phyloP scores from a whole-genome alignment of 2,329 filamentous ascomycete species.

The Colletotrichum shisoi region DNA sequence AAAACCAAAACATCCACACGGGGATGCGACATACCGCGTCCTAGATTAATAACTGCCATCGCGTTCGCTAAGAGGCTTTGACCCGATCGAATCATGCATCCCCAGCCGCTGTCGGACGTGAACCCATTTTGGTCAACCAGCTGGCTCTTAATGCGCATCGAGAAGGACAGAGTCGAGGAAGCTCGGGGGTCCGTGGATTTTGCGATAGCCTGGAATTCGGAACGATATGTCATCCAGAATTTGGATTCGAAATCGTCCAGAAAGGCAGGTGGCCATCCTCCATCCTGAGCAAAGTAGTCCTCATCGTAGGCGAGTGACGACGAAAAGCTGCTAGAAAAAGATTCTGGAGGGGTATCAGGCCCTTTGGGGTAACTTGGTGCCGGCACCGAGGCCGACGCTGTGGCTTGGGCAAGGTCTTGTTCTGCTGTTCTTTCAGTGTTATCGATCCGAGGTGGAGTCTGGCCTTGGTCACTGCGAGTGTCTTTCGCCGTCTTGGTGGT shows the following conservation, averaged over 20 bases:
- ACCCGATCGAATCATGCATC: slow-evolving; percentile 97
- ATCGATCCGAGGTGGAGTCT: slow-evolving; percentile 35
- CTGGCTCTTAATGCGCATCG: slow-evolving; percentile 83
- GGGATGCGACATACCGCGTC: slow-evolving; percentile 69
- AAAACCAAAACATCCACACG: not conserved
- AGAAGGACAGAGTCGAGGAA: slow-evolving; percentile 75
- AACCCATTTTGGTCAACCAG: slow-evolving; percentile 82
- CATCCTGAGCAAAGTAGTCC: slow-evolving; percentile 51
- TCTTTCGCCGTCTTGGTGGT: slow-evolving; percentile 43
- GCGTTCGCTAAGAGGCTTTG: slow-evolving; percentile 93
- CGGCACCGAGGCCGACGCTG: slow-evolving; percentile 37
- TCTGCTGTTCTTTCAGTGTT: slow-evolving; percentile 19
- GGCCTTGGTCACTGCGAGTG: slow-evolving; percentile 23
- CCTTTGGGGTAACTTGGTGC: slow-evolving; percentile 42
- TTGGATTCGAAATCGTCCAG: slow-evolving; percentile 91
- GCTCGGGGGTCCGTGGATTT: slow-evolving; percentile 79
- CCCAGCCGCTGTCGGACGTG: slow-evolving; percentile 94
- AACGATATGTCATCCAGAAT: slow-evolving; percentile 97
- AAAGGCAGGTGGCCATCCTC: slow-evolving; percentile 84
- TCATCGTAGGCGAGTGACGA: slow-evolving; percentile 60
- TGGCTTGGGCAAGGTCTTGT: slow-evolving; percentile 26
- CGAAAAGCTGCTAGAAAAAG: slow-evolving; percentile 60
- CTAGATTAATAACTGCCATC: slow-evolving; percentile 74
- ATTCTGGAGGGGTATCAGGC: slow-evolving; percentile 59
- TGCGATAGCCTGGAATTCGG: slow-evolving; percentile 82